Percentiles rank a stretch among this genome's conserved stretches.
Conservation (phyloP, 495 filamentous ascomycete species). For the Oleoguttula mirabilis region DNA sequence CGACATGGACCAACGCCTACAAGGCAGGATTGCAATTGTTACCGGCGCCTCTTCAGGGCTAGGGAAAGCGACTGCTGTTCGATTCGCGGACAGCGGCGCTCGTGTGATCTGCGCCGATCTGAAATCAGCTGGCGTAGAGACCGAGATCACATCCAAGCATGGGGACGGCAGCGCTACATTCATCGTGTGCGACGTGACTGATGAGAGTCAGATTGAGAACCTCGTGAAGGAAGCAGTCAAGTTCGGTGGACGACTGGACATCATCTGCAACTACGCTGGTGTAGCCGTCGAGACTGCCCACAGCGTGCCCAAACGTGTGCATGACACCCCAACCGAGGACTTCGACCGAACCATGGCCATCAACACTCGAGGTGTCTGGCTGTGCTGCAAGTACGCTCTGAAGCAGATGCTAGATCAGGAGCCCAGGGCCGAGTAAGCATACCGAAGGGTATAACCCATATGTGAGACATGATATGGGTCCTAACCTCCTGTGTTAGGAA, state of each 20-base stretch:
- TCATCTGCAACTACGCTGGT: slow-evolving; percentile 22
- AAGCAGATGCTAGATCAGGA: slow-evolving; percentile 23
- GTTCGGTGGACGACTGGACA: slow-evolving; percentile 16
- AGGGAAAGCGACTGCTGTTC: slow-evolving; percentile 40
- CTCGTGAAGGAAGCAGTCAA: slow-evolving; percentile 17
- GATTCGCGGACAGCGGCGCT: slow-evolving; percentile 15
- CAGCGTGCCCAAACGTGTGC: background rate
- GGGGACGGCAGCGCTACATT: slow-evolving; percentile 32
- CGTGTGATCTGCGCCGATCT: slow-evolving; percentile 40
- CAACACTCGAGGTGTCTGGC: slow-evolving; percentile 21
- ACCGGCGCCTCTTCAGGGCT: slow-evolving; percentile 61
- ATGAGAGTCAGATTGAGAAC: slow-evolving; percentile 18
- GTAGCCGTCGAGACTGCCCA: slow-evolving; percentile 2
- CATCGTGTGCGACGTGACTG: slow-evolving; percentile 36
- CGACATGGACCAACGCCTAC: slow-evolving; percentile 6
- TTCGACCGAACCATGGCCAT: slow-evolving; percentile 15
- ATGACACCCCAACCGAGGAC: background rate
- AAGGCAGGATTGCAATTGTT: slow-evolving; percentile 39
- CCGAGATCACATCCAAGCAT: slow-evolving; percentile 24
- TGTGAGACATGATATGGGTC: too few relatives aligned
- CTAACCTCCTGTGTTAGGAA: too few relatives aligned
- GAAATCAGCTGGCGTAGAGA: slow-evolving; percentile 21
- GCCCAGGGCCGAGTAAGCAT: too few relatives aligned
- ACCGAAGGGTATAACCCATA: too few relatives aligned
- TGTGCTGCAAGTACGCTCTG: slow-evolving; percentile 20